phyloP scores from a whole-genome alignment of 2,329 filamentous ascomycete genomes.

The Chaetomium sp. region DNA sequence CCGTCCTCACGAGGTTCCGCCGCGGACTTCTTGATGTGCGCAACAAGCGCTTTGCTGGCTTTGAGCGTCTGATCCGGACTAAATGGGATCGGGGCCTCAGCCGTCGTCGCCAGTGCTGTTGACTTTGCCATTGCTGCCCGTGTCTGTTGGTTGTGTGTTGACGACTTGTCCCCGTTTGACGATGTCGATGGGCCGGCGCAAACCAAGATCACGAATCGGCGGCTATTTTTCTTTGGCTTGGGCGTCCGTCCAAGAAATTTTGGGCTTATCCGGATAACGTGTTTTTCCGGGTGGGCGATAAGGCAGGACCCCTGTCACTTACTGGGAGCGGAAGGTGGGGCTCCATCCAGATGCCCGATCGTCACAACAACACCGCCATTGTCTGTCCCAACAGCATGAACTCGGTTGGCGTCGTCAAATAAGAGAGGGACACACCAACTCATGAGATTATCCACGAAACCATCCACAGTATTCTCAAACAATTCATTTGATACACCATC shows the following conservation, averaged over 20 bases:
- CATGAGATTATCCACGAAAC: no score
- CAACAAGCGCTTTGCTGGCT: constrained; percentile 56
- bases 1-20: constrained; percentile 40
- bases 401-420: no score
- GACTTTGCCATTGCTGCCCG: constrained; percentile 30
- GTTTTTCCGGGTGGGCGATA: constrained; percentile 1
- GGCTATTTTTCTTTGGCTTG: constrained; percentile 15
- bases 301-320: constrained; percentile 3
- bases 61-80: constrained; percentile 49
- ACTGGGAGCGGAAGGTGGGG: constrained; percentile 15
- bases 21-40: constrained; percentile 53
- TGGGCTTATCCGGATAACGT: constrained; percentile 14
- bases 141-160: not conserved
- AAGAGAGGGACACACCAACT: no score
- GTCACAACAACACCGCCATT: no score
- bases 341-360: not conserved
- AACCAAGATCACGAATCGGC: not conserved
- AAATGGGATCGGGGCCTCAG: constrained; percentile 29
- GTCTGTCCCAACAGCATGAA: no score
- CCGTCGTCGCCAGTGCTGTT: constrained; percentile 28
- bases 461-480: no score
- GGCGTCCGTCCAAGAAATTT: constrained; percentile 18
- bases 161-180: not conserved
- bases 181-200: constrained; percentile 7
- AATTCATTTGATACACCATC: no score